Evolutionary conservation across 805 yeast genomes (phyloP), one percentile per base, ranked within the genome.

Genomic region (Kurtzmaniella fragi): DNA sequence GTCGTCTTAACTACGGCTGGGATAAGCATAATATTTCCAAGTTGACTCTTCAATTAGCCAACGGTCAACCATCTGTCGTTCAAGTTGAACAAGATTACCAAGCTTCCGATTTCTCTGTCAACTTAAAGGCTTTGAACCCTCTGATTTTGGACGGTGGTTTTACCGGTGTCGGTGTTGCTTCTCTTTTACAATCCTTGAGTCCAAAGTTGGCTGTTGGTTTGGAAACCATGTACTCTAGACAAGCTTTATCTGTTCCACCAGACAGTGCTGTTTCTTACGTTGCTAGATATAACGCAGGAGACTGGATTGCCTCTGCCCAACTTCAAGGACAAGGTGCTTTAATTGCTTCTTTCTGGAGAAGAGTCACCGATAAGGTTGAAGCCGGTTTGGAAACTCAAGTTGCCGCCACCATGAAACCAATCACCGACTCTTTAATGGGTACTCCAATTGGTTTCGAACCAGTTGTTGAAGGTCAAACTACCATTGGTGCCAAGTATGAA

Each of bases 41-140:
- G 69, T 78, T 85, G 45, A 87, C 95, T 54, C 72, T 89, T 62
- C 98, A 91, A 72, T 71, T 89, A 50, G 86, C 95, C 52, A 72
- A 81, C 47, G 86, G 83, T 48, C 96, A 90, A 70, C 96, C 93
- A 48, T 73, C 93, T 42, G 88, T 91, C 95, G 75, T 85, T 47
- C 98, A 93, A 71, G 73, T 91, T 53, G 99, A 93, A 74, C 97
- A 93, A 63, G 99, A 93, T 65, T 83, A 79, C 70, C 91, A 84
- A 67, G 96, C 91, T 44, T 65, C 75, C 41, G 99, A 93, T 62
- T 89, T 80, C 61, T 82, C 95, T 37, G 63, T 90, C 59, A 90
- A 90, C 73, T 71, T 93, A 59, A 95, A 93, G 72, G 74, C 95
- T 40, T 75, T 90, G 61, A 93, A 93, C 71, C 98, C 99, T 44